Evolutionary conservation across 2,329 filamentous ascomycete genomes (phyloP).

Genomic region (Hypoxylon sp.): DNA sequence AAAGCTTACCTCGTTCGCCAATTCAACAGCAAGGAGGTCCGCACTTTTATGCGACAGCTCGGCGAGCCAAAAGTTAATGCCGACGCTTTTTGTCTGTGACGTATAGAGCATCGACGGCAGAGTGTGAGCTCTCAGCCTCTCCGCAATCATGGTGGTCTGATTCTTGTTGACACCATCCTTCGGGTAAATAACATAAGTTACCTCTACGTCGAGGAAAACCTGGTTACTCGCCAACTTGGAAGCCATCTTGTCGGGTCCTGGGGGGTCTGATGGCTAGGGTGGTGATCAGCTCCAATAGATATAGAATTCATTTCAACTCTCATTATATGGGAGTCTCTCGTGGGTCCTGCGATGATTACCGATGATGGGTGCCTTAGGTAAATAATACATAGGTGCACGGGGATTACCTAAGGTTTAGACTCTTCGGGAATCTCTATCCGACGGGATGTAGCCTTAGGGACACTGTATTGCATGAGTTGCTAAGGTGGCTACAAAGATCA

Average conservation of each 20-base stretch:
- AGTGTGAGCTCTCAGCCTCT: background rate
- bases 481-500: background rate
- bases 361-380: background rate
- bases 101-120: conserved; percentile 1
- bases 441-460: background rate
- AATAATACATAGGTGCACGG: background rate
- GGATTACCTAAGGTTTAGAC: background rate
- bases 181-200: conserved; percentile 12
- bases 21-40: background rate
- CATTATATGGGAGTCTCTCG: background rate
- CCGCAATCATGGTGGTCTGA: background rate
- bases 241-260: background rate
- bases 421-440: background rate
- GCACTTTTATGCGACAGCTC: background rate
- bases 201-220: background rate
- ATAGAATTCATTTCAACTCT: background rate
- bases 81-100: conserved; percentile 4
- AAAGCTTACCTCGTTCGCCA: conserved; percentile 7
- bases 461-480: background rate
- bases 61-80: conserved; percentile 19
- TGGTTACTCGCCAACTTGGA: background rate
- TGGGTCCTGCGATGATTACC: background rate
- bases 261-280: too few species aligned
- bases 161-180: conserved; percentile 6
- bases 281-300: background rate